phyloP scores from a whole-genome alignment of 116 monocot species.

The Dioscorea cayenensis region DNA sequence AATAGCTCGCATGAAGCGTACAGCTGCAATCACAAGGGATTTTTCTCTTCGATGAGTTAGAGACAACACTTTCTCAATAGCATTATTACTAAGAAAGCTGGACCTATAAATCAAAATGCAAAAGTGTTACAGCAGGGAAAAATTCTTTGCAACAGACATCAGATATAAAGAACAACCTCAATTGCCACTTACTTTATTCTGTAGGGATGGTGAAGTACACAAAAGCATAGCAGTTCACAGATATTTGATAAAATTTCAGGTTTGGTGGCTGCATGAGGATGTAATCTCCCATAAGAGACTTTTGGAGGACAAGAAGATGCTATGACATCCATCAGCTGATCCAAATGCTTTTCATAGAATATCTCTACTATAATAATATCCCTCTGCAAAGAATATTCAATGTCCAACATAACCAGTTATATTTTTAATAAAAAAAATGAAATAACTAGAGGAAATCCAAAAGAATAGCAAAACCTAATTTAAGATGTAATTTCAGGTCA shows the following conservation, averaged over 20 bases:
- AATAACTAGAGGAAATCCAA: not conserved
- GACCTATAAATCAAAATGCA: conserved; percentile 25
- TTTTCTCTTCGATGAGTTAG: conserved; percentile 53
- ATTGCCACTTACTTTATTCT: conserved; percentile 58
- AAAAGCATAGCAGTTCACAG: conserved; percentile 91
- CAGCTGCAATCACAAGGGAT: conserved; percentile 56
- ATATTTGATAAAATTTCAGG: conserved; percentile 91
- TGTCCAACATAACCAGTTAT: not conserved
- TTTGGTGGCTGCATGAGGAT: conserved; percentile 31
- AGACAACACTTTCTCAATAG: conserved; percentile 50
- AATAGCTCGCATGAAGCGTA: conserved; percentile 60
- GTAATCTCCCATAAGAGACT: conserved; percentile 9
- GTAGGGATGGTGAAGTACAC: conserved; percentile 87
- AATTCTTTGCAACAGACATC: not conserved
- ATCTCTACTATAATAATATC: conserved; percentile 83
- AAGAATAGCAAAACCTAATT: not conserved
- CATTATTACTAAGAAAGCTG: conserved; percentile 53
- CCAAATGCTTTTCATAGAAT: conserved; percentile 82
- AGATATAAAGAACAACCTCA: not conserved
- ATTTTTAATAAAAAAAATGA: not conserved
- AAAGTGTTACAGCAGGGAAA: conserved; percentile 4
- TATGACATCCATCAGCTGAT: conserved; percentile 80
- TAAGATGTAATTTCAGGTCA: too few relatives aligned
- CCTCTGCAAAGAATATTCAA: conserved; percentile 43
- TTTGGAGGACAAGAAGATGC: conserved; percentile 56